These are phyloP conservation scores for Populus davidiana DNA, from an alignment of 345 rosid species.

Conservation along the genomic window DNA sequence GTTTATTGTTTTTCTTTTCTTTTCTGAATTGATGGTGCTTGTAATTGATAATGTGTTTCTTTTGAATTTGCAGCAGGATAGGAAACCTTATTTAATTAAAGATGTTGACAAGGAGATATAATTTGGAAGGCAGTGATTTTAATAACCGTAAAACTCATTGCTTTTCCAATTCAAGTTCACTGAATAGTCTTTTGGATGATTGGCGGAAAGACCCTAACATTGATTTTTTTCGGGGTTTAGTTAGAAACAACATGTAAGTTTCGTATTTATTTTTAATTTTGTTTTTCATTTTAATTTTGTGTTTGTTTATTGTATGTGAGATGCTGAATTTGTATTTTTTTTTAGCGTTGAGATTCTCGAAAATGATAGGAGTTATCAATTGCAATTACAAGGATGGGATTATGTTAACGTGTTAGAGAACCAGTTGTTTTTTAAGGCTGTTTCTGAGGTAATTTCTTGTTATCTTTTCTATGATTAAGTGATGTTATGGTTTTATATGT, in stretches of 20 bases:
- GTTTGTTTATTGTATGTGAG: neutral
- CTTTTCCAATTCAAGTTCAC: neutral
- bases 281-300: neutral
- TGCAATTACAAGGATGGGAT: conserved; percentile 1
- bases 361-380: conserved; percentile 1
- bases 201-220: conserved; percentile 17
- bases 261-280: neutral
- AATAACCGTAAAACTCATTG: neutral
- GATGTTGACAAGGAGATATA: too few species aligned
- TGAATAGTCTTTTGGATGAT: neutral
- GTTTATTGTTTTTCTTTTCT: too few species aligned
- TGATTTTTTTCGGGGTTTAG: conserved; percentile 9
- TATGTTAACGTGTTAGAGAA: conserved; percentile 16
- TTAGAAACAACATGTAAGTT: conserved; percentile 21
- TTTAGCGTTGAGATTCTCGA: neutral
- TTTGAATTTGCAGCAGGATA: too few species aligned
- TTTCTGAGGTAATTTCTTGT: conserved; percentile 9
- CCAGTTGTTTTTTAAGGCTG: conserved; percentile 12
- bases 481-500: too few species aligned
- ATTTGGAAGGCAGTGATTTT: neutral
- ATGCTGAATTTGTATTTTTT: neutral
- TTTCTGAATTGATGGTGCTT: too few species aligned
- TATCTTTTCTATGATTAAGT: neutral
- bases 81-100: too few species aligned
- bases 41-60: too few species aligned